A percentile compares a stretch with the other conserved stretches of the same genome.
These are phyloP conservation scores for Fusarium pseudocircinatum DNA, from an alignment of 2,329 filamentous ascomycete species.

Conservation along the genomic window DNA sequence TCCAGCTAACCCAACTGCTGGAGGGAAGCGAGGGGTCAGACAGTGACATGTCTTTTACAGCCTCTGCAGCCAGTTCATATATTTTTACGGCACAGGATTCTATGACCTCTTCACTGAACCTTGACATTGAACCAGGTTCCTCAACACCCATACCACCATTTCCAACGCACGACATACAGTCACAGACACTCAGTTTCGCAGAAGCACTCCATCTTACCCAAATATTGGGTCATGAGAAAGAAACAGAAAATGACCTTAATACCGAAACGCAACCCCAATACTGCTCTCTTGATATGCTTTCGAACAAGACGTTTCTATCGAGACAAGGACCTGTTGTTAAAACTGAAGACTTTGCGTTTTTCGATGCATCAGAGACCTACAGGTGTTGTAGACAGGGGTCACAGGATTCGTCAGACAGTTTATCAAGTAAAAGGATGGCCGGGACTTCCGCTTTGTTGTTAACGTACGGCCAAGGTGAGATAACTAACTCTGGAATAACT, in stretches of 20 bases:
- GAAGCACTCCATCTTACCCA: background rate
- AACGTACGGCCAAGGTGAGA: no score
- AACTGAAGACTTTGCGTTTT: rapidly evolving
- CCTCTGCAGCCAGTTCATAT: rapidly evolving
- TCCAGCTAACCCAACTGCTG: background rate
- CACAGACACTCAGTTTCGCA: background rate
- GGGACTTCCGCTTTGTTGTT: rapidly evolving
- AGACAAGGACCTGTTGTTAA: rapidly evolving
- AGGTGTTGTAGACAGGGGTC: no score
- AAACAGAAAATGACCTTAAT: rapidly evolving
- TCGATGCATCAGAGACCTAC: background rate
- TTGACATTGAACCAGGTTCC: rapidly evolving
- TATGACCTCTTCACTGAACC: rapidly evolving
- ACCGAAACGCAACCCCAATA: rapidly evolving
- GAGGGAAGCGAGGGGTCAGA: background rate
- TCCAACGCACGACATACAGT: rapidly evolving
- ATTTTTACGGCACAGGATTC: rapidly evolving
- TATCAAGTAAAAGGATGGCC: rapidly evolving
- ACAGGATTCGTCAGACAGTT: rapidly evolving
- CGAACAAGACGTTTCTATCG: rapidly evolving
- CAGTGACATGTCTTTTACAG: rapidly evolving
- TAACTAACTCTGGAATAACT: rapidly evolving
- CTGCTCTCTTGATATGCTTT: background rate
- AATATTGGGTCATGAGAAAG: rapidly evolving
- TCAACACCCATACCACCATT: rapidly evolving